Evolutionary conservation across 306 rosid species (phyloP).

Genomic region (Acacia melanoxylon): DNA sequence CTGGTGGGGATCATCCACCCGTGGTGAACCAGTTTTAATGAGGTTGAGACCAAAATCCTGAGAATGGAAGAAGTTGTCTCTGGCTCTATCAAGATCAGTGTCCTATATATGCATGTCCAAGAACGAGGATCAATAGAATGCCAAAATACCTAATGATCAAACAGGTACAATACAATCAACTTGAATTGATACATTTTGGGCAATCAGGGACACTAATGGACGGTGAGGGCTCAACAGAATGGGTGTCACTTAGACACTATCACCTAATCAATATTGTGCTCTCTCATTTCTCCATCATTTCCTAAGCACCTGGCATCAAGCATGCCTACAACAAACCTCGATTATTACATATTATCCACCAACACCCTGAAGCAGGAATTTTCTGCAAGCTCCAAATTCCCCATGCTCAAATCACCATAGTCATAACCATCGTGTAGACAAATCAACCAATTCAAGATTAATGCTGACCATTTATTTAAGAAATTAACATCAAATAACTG

Average conservation of each 20-base stretch:
- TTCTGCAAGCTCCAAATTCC: slow-evolving; percentile 13
- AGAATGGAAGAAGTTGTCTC: slow-evolving; percentile 70
- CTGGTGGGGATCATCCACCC: slow-evolving; percentile 47
- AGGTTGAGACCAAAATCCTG: slow-evolving; percentile 84
- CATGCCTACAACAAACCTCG: slow-evolving; percentile 2
- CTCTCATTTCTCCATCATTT: slow-evolving; percentile 1
- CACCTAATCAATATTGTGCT: not conserved
- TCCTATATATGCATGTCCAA: slow-evolving; percentile 46
- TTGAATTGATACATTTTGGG: slow-evolving; percentile 7
- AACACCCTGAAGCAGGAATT: slow-evolving; percentile 19
- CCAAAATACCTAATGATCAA: slow-evolving; percentile 25
- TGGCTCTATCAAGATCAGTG: slow-evolving; percentile 52
- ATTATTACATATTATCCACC: not conserved
- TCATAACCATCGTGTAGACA: slow-evolving; percentile 6
- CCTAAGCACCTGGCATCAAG: not conserved
- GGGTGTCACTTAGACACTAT: not conserved
- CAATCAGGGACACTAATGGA: slow-evolving; percentile 12
- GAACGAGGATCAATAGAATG: slow-evolving; percentile 28
- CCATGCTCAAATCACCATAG: slow-evolving; percentile 22
- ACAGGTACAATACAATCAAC: slow-evolving; percentile 7
- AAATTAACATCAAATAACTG: not conserved
- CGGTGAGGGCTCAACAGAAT: slow-evolving; percentile 1
- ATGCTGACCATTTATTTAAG: not conserved
- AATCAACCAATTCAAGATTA: not conserved
- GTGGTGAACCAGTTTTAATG: slow-evolving; percentile 70